Evolutionary conservation across 805 yeast genomes (phyloP), one percentile per base, ranked within the genome.

Genomic region (Schizosaccharomyces octosporus): DNA sequence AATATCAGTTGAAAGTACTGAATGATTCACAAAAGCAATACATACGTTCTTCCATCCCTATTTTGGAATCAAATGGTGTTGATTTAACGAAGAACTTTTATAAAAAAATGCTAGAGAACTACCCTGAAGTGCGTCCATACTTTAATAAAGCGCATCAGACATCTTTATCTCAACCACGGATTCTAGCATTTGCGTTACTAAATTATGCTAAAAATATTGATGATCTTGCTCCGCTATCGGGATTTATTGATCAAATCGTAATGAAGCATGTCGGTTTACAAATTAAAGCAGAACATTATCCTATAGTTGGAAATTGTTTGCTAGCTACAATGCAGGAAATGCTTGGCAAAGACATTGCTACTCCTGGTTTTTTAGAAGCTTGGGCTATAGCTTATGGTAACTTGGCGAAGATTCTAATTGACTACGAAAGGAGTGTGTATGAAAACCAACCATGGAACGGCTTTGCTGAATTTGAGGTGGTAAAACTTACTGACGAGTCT

Each of bases 301-400:
- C 81, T 27, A 74, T 80, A 64, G 87, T 83, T 41, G 89, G 87
- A 36, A 67, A 69, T 39, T 75, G 76, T 63, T 70, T 84, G n/a
- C 67, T 83, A 41, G 71, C 72, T 32, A 79, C 87, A 15, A 75
- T 84, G 69, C 68, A 70, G 51, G 76, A 76, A 62, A 74, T 80
- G 51, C 71, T 83, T 43, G 86, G 85, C 4, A 76, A 72, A 55
- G 76, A 74, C n/a, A 19, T 61, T n/a, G 85, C 85, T n/a, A 79
- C 80, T 21, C 75, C 73, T 2, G 80, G 75, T 54, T 78, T 84
- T 61, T 65, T 81, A 57, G 75, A 72, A 31, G 86, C 87, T 11
- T 84, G 87, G 86, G 72, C 75, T 29, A 76, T 72, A 54, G 88
- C 89, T 4, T 83, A 84, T 68, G 78, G 76, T 45, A 79, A 77